Percentiles rank a stretch among this genome's conserved stretches.
Conservation (phyloP, 108 stramenopile species). For the Cyclotella choctawhatcheeana region DNA sequence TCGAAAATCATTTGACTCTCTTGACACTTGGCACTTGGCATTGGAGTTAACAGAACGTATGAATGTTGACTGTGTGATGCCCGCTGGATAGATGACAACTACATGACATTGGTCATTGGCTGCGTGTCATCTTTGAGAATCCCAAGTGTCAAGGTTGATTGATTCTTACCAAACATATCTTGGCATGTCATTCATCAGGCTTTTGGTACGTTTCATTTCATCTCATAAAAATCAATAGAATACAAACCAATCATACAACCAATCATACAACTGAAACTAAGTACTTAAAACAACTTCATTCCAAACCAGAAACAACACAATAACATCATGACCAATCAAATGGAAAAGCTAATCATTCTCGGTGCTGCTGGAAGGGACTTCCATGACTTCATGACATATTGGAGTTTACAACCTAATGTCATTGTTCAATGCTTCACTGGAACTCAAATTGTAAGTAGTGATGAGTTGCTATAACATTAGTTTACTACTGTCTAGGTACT, state of each 20-base stretch:
- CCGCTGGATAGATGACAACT: too few relatives aligned
- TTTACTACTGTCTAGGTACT: neutral
- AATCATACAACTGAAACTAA: neutral
- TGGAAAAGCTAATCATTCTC: slow-evolving; percentile 47
- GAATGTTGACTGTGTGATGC: too few relatives aligned
- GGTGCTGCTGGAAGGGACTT: slow-evolving; percentile 55
- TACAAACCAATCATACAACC: too few relatives aligned
- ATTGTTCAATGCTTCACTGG: slow-evolving; percentile 42
- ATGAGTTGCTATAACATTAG: neutral
- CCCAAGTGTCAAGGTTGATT: neutral
- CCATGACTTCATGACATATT: slow-evolving; percentile 50
- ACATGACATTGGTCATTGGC: too few relatives aligned
- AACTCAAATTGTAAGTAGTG: slow-evolving; percentile 27
- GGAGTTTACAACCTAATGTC: slow-evolving; percentile 43
- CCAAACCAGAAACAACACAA: neutral
- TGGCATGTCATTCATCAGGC: neutral
- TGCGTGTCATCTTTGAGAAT: slow-evolving; percentile 7
- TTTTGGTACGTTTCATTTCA: neutral
- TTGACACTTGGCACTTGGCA: too few relatives aligned
- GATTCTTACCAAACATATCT: neutral
- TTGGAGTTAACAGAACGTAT: too few relatives aligned
- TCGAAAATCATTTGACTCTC: too few relatives aligned
- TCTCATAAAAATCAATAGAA: slow-evolving; percentile 10
- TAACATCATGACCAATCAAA: slow-evolving; percentile 24
- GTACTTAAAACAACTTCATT: neutral